These are phyloP conservation scores for Penium margaritaceum DNA, from an alignment of 139 green algal species.

Conservation along the genomic window DNA sequence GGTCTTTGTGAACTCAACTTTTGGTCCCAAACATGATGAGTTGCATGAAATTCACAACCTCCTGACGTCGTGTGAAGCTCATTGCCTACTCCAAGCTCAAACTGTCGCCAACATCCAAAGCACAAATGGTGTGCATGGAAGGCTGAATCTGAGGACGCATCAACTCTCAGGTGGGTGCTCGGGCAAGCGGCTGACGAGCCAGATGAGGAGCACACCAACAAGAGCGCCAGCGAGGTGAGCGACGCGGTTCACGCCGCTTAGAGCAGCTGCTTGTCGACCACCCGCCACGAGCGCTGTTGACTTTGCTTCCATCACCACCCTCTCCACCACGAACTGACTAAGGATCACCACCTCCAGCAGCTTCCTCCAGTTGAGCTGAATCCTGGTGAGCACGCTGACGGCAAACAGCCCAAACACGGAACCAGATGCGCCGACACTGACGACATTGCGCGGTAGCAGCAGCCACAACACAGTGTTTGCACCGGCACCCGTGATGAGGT, in stretches of 20 bases:
- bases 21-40: no score
- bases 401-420: slow-evolving; percentile 82
- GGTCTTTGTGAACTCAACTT: no score
- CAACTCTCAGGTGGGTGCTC: no score
- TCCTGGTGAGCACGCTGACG: slow-evolving; percentile 59
- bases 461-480: slow-evolving; percentile 45
- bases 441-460: slow-evolving; percentile 29
- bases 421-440: slow-evolving; percentile 51
- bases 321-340: slow-evolving; percentile 71
- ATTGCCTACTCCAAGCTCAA: no score
- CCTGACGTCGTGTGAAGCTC: no score
- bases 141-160: no score
- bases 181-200: slow-evolving; percentile 18
- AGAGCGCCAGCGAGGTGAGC: slow-evolving; percentile 38
- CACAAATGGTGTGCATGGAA: no score
- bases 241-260: slow-evolving; percentile 36
- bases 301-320: no score
- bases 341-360: slow-evolving; percentile 70
- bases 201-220: slow-evolving; percentile 31
- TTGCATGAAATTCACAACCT: no score
- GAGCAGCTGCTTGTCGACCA: no score
- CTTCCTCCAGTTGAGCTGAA: slow-evolving; percentile 56
- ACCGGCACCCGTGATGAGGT: slow-evolving; percentile 45
- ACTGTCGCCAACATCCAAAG: no score
- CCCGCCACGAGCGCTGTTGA: no score